phyloP scores from a whole-genome alignment of 2,329 filamentous ascomycete species.

The Penicillium digitatum region DNA sequence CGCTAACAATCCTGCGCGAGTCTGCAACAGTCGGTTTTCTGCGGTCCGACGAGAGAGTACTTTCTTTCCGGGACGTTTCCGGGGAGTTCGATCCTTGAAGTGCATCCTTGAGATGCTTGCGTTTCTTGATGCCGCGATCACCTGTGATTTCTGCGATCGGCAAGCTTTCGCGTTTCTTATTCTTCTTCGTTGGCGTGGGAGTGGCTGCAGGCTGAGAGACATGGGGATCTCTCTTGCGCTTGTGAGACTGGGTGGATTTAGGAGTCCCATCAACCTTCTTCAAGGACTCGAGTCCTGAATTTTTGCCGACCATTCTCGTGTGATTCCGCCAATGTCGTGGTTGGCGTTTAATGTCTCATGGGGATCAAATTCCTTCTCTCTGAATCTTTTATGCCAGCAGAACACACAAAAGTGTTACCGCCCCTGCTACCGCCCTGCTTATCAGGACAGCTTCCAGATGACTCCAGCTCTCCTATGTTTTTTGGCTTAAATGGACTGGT shows the following conservation, averaged over 20 bases:
- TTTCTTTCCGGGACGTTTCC: constrained; percentile 25
- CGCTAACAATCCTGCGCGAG: constrained; percentile 16
- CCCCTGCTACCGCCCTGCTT: neutral
- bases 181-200: constrained; percentile 40
- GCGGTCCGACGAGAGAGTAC: constrained; percentile 27
- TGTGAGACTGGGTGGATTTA: constrained; percentile 28
- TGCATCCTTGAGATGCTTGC: constrained; percentile 20
- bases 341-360: constrained; percentile 1
- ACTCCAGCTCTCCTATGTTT: neutral
- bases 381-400: constrained; percentile 25
- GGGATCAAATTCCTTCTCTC: constrained; percentile 14
- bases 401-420: constrained; percentile 7
- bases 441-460: constrained; percentile 10
- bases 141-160: constrained; percentile 18
- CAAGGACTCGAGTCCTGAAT: constrained; percentile 47
- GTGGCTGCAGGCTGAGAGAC: constrained; percentile 23
- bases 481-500: neutral
- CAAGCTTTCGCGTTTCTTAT: constrained; percentile 27
- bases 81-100: constrained; percentile 34
- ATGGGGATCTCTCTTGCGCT: constrained; percentile 35
- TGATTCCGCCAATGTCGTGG: constrained; percentile 10
- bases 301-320: constrained; percentile 44
- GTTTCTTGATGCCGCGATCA: constrained; percentile 32
- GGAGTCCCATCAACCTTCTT: constrained; percentile 20
- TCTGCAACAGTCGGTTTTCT: constrained; percentile 27